Conservation (phyloP, 106 monocot species). For the Allium sativum region DNA sequence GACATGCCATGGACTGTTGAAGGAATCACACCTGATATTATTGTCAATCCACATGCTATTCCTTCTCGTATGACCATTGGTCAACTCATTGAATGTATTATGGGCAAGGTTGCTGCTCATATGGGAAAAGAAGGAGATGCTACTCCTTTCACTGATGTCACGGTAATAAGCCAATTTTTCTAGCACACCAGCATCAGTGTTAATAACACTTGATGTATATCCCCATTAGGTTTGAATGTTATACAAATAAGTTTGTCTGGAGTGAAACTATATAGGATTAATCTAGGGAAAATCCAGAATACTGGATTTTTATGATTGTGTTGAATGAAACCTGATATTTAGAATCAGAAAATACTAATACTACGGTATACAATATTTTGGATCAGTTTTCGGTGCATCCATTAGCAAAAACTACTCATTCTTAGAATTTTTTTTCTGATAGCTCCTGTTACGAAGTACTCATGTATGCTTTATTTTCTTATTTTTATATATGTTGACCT, state of each 20-base stretch:
- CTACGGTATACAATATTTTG: too few relatives aligned
- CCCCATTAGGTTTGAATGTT: background rate
- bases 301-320: background rate
- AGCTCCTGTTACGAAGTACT: too few relatives aligned
- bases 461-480: too few relatives aligned
- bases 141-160: conserved; percentile 99
- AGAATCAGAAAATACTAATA: too few relatives aligned
- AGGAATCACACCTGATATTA: conserved; percentile 99
- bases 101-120: conserved; percentile 99
- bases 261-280: background rate
- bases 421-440: too few relatives aligned
- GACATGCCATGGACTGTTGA: conserved; percentile 99
- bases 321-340: background rate
- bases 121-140: conserved; percentile 99
- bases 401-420: too few relatives aligned
- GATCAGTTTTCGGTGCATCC: too few relatives aligned
- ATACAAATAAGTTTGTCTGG: background rate
- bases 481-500: too few relatives aligned
- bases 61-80: conserved; percentile 99
- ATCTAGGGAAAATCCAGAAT: background rate
- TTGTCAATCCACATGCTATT: conserved; percentile 99
- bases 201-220: background rate
- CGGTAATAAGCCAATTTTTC: conserved; percentile 32
- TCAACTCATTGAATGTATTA: conserved; percentile 98
- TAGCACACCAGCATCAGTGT: background rate